Evolutionary conservation across 768 basidiomycete genomes (phyloP).

Genomic region (Kwoniella bestiolae): DNA sequence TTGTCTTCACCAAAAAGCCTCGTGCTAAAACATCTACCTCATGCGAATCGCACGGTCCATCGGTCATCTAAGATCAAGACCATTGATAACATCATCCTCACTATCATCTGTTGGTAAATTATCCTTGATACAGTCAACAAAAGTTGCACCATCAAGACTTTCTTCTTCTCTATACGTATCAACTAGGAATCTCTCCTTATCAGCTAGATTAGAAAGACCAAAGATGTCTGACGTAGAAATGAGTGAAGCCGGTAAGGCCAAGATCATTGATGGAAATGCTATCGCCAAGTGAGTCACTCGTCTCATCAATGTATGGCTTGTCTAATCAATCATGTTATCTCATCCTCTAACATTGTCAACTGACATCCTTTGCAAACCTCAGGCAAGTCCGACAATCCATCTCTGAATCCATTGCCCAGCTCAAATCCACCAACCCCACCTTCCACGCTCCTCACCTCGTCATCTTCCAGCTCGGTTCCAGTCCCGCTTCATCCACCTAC

Average conservation of each 20-base stretch:
- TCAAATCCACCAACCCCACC: conserved; percentile 74
- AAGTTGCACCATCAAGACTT: neutral
- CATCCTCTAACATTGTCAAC: too few relatives aligned
- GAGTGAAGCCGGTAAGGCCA: conserved; percentile 53
- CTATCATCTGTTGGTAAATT: neutral
- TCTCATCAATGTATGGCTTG: too few relatives aligned
- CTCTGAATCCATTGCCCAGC: conserved; percentile 68
- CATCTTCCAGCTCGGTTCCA: conserved; percentile 91
- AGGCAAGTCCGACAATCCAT: conserved; percentile 82
- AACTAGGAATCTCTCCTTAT: neutral
- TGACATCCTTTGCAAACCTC: too few relatives aligned
- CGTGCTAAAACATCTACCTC: conserved; percentile 2
- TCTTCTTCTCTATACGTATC: neutral
- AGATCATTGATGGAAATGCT: conserved; percentile 79
- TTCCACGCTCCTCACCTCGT: conserved; percentile 83
- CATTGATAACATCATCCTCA: neutral
- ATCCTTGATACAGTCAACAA: neutral
- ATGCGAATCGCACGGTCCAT: conserved; percentile 21
- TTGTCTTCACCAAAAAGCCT: conserved; percentile 2
- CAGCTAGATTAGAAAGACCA: conserved; percentile 11
- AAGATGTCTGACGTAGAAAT: conserved; percentile 30
- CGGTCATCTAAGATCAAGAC: conserved; percentile 21
- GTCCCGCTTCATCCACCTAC: conserved; percentile 87
- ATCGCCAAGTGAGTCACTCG: conserved; percentile 72
- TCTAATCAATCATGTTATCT: too few relatives aligned